These are phyloP conservation scores for Boeremia lycopersici DNA, from an alignment of 2,329 filamentous ascomycete genomes.

Conservation along the genomic window DNA sequence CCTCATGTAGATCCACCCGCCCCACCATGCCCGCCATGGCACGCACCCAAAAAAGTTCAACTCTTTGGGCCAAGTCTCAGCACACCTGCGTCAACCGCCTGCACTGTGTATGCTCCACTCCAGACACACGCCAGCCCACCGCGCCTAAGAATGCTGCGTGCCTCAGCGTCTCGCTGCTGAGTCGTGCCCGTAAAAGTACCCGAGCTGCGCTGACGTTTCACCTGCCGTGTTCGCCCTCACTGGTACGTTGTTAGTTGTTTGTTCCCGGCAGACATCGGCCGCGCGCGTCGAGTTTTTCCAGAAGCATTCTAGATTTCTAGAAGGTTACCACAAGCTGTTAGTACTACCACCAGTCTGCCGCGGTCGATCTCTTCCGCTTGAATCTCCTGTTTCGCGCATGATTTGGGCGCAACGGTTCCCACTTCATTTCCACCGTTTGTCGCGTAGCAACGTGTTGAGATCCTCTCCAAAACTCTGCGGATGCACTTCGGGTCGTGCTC, in stretches of 20 bases:
- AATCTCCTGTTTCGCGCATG: constrained; percentile 27
- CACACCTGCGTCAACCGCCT: constrained; percentile 15
- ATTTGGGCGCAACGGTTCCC: constrained; percentile 24
- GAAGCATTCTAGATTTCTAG: constrained; percentile 38
- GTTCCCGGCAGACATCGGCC: constrained; percentile 18
- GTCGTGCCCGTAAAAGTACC: constrained; percentile 7
- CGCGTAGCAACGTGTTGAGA: constrained; percentile 26
- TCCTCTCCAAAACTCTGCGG: constrained; percentile 14
- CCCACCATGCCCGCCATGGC: constrained; percentile 10
- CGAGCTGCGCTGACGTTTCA: constrained; percentile 30
- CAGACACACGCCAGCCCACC: constrained; percentile 4
- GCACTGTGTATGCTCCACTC: constrained; percentile 14
- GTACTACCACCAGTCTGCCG: constrained; percentile 24
- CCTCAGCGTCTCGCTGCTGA: constrained; percentile 10
- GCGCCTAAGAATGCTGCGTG: not conserved
- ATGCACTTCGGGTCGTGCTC: constrained; percentile 6
- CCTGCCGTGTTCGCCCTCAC: constrained; percentile 7
- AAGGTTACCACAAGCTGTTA: constrained; percentile 38
- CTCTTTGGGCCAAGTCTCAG: constrained; percentile 3
- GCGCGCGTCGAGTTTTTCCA: constrained; percentile 24
- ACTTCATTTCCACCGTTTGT: constrained; percentile 17
- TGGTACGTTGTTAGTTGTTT: too few relatives aligned
- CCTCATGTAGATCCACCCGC: constrained; percentile 26
- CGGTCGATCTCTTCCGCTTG: constrained; percentile 31
- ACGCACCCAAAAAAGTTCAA: constrained; percentile 8